Evolutionary conservation across 2,329 filamentous ascomycete species (phyloP), one percentile per base, ranked within the genome.

Genomic region (Amauroascus verrucosus): DNA sequence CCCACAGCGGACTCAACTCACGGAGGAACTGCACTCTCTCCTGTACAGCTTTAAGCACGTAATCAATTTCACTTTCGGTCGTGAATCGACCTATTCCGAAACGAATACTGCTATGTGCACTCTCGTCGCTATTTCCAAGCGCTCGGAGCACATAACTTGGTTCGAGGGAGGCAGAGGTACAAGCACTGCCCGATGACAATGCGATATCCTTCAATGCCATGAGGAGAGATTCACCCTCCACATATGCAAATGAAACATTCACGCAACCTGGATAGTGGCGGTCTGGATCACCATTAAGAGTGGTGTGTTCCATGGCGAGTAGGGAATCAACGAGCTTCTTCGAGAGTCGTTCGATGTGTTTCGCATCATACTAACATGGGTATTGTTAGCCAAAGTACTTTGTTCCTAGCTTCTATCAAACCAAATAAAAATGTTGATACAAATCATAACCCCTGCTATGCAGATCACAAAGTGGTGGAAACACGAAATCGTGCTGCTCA

Each of bases 141-240:
- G 93, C 93, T 54, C 93, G 84, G 28, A 98, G 79, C 45, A 98
- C 93, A 69, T 98, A 98, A 68, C 88, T 95, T 14, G 93, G 93
- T 70, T 98, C 93, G 32, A 98, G 76, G 0, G 93, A 98, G 0
- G 93, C 93, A 3, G 91, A 97, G 1, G 93, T 98, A 73, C 93
- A 98, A 5, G 93, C 93, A 65, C 89, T 96, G 54, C 93, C 93
- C 0, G 93, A 98, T 6, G 91, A 97, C 33, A 98, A 76, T 0
- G 93, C 93, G 70, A 98, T 96, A 62, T 98, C 93, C 73, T 98
- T 98, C 44, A 98, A 75, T 0, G 93, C 93, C 93, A 98, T 98
- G 58, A 98, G 79, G 1, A 98, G 83, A 1, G 93, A 97, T 72
- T 98, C 93, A 61, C 93, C 93, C 72, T 98, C 93, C 3, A 98